Evolutionary conservation across 2,329 filamentous ascomycete genomes (phyloP), one percentile per base, ranked within the genome.

Genomic region (Penicillium sp.): DNA sequence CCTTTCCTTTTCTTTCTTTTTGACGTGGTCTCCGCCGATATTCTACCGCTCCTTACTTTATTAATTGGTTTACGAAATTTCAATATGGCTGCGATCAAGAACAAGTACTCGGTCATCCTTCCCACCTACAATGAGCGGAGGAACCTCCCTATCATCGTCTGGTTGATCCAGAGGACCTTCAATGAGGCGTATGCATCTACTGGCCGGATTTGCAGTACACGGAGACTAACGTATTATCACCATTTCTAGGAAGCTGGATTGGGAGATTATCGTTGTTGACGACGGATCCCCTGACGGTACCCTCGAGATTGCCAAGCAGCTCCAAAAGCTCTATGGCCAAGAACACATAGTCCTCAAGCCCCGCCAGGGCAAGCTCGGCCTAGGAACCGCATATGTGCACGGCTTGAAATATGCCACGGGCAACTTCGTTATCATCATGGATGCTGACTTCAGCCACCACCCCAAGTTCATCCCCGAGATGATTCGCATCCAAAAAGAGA

Each of bases 351-450:
- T 88, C 60, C 86, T 99, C 58, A 88, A 93, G 75, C 82, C 89
- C 19, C 91, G 95, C 65, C 81, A 89, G 35, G 95, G 95, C 68
- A 99, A 97, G 77, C 87, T 96, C 33, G 92, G 92, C n/a, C 86
- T 97, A 41, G 92, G 92, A 61, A 96, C 92, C 2, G 92, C 92
- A 41, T 97, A 97, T 75, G 89, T 96, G 33, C 91, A 96, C 73
- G 92, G 92, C 44, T 80, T 99, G 53, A 83, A 95, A 71, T 97
- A 88, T 69, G 87, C 81, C 19, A 90, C 84, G 18, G 93, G 93
- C 64, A 96, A 95, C 80, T 97, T 84, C 68, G 89, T 99, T 69
- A 89, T 99, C 78, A 99, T 99, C 80, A 99, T 99, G 93, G 93
- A 99, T 77, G 93, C 95, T 74, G 93, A 99, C 76, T 99, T 99